Evolutionary conservation across 805 yeast genomes (phyloP).

Genomic region (Maudiozyma bulderi): DNA sequence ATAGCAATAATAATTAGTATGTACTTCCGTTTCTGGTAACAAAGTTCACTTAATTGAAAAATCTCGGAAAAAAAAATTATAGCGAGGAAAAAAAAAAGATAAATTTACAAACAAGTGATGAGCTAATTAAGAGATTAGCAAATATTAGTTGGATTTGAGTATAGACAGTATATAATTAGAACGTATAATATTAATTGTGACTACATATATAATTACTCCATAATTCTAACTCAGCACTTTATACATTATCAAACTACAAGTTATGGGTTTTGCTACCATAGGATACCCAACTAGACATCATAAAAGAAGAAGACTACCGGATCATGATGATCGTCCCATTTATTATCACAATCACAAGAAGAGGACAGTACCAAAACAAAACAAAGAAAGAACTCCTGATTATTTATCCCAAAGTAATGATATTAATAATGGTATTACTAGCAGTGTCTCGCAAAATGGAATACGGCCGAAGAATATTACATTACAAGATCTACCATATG

Average conservation of each 20-base stretch:
- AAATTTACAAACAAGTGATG: too few relatives aligned
- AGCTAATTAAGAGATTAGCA: too few relatives aligned
- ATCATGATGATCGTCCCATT: slow-evolving; percentile 1
- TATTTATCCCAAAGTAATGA: not conserved
- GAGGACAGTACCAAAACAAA: not conserved
- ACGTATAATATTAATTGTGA: too few relatives aligned
- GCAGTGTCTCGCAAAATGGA: not conserved
- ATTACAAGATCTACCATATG: slow-evolving; percentile 9
- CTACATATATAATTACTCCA: too few relatives aligned
- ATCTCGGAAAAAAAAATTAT: too few relatives aligned
- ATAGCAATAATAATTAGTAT: too few relatives aligned
- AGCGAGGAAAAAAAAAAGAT: too few relatives aligned
- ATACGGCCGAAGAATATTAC: not conserved
- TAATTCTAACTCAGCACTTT: too few relatives aligned
- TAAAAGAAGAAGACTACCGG: slow-evolving; percentile 8
- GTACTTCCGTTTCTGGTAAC: too few relatives aligned
- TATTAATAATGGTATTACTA: not conserved
- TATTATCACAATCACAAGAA: slow-evolving; percentile 3
- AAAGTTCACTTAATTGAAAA: too few relatives aligned
- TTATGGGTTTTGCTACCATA: slow-evolving; percentile 14
- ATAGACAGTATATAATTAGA: too few relatives aligned
- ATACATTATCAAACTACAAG: not conserved
- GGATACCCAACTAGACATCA: slow-evolving; percentile 16
- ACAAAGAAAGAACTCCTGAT: not conserved
- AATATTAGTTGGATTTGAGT: too few relatives aligned